These are phyloP conservation scores for Thelonectria discophora DNA, from an alignment of 2,329 filamentous ascomycete species.

Conservation along the genomic window DNA sequence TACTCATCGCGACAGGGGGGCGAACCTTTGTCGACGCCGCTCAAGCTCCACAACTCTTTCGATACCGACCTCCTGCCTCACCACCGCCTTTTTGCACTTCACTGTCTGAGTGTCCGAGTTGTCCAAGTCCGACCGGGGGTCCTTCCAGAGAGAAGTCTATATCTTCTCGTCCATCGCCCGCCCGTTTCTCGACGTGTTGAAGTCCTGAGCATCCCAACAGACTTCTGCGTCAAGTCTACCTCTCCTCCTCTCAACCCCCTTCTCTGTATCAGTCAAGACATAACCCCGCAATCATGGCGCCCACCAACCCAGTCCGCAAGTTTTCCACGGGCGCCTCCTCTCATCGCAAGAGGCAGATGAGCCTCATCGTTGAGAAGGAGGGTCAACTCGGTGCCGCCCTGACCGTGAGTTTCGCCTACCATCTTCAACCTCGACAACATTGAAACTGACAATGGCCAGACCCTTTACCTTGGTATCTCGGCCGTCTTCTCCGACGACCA, in stretches of 20 bases:
- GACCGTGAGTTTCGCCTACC: constrained; percentile 48
- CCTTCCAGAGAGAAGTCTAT: constrained; percentile 29
- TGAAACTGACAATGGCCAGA: constrained; percentile 48
- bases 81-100: constrained; percentile 37
- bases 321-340: constrained; percentile 56
- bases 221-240: constrained; percentile 13
- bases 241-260: constrained; percentile 21
- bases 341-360: constrained; percentile 59
- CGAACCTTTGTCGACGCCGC: constrained; percentile 26
- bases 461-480: constrained; percentile 70
- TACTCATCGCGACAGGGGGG: constrained; percentile 32
- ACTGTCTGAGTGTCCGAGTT: constrained; percentile 36
- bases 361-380: constrained; percentile 53
- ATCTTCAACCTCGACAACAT: not conserved
- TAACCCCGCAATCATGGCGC: constrained; percentile 38
- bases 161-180: constrained; percentile 29
- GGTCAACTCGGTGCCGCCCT: constrained; percentile 56
- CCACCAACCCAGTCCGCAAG: constrained; percentile 46
- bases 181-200: constrained; percentile 18
- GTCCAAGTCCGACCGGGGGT: constrained; percentile 30
- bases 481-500: constrained; percentile 60
- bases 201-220: constrained; percentile 23
- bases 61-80: constrained; percentile 36
- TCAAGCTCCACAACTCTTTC: constrained; percentile 40
- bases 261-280: constrained; percentile 25